These are phyloP conservation scores for Phlyctochytrium bullatum DNA, from an alignment of 192 early-diverging fungal species.

Conservation along the genomic window DNA sequence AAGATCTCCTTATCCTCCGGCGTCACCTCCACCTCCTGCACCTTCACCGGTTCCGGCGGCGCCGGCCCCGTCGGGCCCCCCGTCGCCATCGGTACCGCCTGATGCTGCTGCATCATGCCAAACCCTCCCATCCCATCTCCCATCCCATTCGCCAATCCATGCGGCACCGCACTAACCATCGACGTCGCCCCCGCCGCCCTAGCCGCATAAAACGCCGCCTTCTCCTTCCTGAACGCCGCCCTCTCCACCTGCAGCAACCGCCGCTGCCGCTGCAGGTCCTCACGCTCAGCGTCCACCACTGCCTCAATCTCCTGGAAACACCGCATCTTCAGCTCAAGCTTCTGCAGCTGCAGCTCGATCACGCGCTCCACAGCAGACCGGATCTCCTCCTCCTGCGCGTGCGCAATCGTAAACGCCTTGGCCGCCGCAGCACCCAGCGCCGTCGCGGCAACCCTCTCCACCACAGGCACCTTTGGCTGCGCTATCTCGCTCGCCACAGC, in stretches of 20 bases:
- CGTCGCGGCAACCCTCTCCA: conserved; percentile 78
- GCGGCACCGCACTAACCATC: neutral
- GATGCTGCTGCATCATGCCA: no score
- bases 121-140: no score
- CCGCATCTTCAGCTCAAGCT: conserved; percentile 87
- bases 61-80: neutral
- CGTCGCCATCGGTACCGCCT: neutral
- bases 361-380: conserved; percentile 75
- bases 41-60: neutral
- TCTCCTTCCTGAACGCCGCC: conserved; percentile 22
- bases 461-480: conserved; percentile 5
- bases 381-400: conserved; percentile 84
- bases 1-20: neutral
- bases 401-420: conserved; percentile 78
- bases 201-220: conserved; percentile 17
- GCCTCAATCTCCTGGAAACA: conserved; percentile 92
- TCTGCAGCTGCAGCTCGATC: conserved; percentile 83
- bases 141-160: no score
- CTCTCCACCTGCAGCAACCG: conserved; percentile 57
- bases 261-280: conserved; percentile 70
- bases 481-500: no score
- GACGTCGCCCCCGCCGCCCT: conserved; percentile 1
- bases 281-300: conserved; percentile 83
- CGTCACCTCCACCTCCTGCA: neutral
- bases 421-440: conserved; percentile 92